These are phyloP conservation scores for Dalbergia cochinchinensis DNA, from an alignment of 306 rosid genomes.

Conservation along the genomic window DNA sequence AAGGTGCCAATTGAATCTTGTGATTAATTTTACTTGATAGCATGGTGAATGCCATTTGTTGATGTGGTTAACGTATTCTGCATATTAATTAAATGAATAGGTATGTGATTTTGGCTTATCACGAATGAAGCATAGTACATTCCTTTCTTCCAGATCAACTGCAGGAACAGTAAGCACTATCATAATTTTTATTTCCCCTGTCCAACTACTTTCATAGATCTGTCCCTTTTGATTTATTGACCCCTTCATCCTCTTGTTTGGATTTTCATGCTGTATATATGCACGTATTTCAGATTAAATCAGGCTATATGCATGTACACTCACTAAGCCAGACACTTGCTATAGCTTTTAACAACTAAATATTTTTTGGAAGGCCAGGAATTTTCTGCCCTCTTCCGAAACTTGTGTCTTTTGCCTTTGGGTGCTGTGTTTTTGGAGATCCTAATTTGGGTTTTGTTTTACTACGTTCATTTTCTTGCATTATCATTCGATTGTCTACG, in stretches of 20 bases:
- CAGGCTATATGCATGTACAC: conserved; percentile 10
- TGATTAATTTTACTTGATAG: conserved; percentile 19
- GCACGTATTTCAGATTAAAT: conserved; percentile 1
- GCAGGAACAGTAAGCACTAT: conserved; percentile 93
- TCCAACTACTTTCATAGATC: neutral
- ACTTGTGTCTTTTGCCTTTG: conserved; percentile 24
- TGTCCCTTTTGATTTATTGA: neutral
- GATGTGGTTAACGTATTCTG: conserved; percentile 30
- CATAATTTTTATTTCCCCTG: conserved; percentile 39
- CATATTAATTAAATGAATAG: conserved; percentile 50
- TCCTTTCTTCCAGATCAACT: conserved; percentile 96
- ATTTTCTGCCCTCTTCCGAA: neutral
- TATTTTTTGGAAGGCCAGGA: neutral
- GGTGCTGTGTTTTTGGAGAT: conserved; percentile 14
- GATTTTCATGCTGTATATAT: conserved; percentile 1
- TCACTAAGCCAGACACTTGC: conserved; percentile 1
- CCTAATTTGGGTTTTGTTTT: conserved; percentile 27
- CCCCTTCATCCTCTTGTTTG: conserved; percentile 29
- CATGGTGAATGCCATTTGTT: conserved; percentile 33
- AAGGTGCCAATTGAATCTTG: conserved; percentile 67
- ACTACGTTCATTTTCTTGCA: conserved; percentile 31
- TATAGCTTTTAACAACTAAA: neutral
- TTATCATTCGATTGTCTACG: conserved; percentile 29
- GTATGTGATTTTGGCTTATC: conserved; percentile 98
- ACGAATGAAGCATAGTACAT: conserved; percentile 90